phyloP scores from a whole-genome alignment of 106 monocot genomes.

The Dendrobium chrysotoxum region DNA sequence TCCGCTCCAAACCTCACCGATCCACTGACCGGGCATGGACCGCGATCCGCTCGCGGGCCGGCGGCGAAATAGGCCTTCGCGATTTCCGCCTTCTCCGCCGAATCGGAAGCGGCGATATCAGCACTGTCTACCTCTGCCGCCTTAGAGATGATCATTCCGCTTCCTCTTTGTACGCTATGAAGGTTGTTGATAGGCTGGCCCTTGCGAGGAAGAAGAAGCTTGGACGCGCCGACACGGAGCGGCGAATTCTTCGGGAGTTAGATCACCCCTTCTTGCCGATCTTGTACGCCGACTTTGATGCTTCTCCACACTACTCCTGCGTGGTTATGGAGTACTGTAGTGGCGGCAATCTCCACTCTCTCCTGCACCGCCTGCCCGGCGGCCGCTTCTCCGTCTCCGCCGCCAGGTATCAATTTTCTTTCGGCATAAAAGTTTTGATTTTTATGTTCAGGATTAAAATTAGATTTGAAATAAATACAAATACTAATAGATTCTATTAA shows the following conservation, averaged over 20 bases:
- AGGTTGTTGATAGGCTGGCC: conserved; percentile 68
- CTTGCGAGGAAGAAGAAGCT: conserved; percentile 71
- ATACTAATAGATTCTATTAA: too few species aligned
- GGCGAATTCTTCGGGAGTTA: conserved; percentile 44
- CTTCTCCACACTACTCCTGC: conserved; percentile 49
- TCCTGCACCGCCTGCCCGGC: conserved; percentile 64
- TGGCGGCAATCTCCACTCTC: conserved; percentile 87
- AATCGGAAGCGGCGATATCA: conserved; percentile 75
- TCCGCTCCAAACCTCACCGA: conserved; percentile 17
- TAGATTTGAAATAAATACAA: too few species aligned
- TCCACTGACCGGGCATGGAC: conserved; percentile 16
- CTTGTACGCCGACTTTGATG: conserved; percentile 82
- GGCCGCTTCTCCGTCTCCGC: conserved; percentile 49
- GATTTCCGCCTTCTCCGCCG: conserved; percentile 71
- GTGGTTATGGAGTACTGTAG: conserved; percentile 86
- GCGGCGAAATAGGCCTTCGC: conserved; percentile 23
- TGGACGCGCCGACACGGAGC: conserved; percentile 60
- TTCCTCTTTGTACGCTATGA: conserved; percentile 62
- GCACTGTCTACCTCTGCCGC: conserved; percentile 76
- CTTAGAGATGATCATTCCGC: conserved; percentile 15
- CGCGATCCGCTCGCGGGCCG: conserved; percentile 2
- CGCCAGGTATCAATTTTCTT: conserved; percentile 24
- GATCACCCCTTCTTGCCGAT: conserved; percentile 80
- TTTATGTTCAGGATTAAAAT: too few species aligned
- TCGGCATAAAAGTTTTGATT: not conserved